These are phyloP conservation scores for Diaporthe nobilis DNA, from an alignment of 2,329 filamentous ascomycete genomes.

Conservation along the genomic window DNA sequence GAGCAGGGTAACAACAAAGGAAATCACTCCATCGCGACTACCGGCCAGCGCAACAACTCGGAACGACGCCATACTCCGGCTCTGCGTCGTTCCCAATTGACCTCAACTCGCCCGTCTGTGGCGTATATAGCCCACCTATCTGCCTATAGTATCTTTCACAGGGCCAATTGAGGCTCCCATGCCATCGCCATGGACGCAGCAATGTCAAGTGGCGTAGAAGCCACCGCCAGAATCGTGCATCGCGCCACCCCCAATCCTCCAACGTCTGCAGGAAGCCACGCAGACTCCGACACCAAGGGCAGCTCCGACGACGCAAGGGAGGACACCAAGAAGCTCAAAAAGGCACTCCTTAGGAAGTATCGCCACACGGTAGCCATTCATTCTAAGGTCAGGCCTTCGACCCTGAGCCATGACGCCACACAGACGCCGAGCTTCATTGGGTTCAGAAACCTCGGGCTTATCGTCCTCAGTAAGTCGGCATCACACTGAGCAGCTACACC, in stretches of 20 bases:
- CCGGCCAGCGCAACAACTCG: neutral
- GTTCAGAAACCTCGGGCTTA: constrained; percentile 95
- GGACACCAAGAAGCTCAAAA: constrained; percentile 51
- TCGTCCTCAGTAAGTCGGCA: constrained; percentile 79
- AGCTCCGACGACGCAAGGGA: constrained; percentile 46
- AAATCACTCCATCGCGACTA: constrained; percentile 20
- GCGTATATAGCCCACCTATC: neutral
- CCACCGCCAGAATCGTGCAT: constrained; percentile 25
- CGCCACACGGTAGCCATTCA: constrained; percentile 94
- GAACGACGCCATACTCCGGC: neutral
- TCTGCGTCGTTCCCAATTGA: constrained; percentile 8
- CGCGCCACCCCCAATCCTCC: constrained; percentile 29
- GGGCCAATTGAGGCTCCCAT: constrained; percentile 31
- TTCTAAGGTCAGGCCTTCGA: constrained; percentile 78
- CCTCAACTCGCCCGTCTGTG: neutral
- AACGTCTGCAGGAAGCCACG: neutral
- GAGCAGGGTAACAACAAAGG: constrained; percentile 26
- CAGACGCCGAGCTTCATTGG: constrained; percentile 87
- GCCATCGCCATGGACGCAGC: constrained; percentile 38
- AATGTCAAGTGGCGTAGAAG: constrained; percentile 36
- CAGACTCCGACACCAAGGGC: constrained; percentile 39
- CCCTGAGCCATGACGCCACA: constrained; percentile 86
- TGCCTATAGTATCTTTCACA: neutral
- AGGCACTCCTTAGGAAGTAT: constrained; percentile 74
- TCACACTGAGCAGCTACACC: neutral